Evolutionary conservation across 2,329 filamentous ascomycete genomes (phyloP).

Genomic region (Anisogramma anomala): DNA sequence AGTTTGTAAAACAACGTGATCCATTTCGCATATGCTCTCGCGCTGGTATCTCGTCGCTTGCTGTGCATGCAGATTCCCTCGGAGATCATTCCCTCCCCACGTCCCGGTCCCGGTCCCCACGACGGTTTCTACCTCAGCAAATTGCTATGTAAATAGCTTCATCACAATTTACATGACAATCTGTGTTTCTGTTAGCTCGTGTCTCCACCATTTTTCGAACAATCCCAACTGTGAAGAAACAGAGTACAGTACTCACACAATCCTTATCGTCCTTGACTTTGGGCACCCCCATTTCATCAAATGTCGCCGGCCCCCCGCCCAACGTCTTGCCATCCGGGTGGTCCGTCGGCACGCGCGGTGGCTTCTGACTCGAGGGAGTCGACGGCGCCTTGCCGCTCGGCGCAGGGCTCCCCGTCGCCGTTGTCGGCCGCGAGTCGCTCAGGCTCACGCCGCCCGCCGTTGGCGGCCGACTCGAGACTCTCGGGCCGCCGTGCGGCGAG

Average conservation of each 20-base stretch:
- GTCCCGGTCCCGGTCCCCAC: too few species aligned
- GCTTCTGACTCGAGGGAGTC: background rate
- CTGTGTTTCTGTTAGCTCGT: too few species aligned
- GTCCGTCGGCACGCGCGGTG: slow-evolving; percentile 23
- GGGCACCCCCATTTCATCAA: slow-evolving; percentile 96
- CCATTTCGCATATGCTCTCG: too few species aligned
- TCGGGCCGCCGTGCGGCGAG: background rate
- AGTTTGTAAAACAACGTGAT: too few species aligned
- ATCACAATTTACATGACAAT: too few species aligned
- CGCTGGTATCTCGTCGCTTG: too few species aligned
- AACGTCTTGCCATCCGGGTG: slow-evolving; percentile 29
- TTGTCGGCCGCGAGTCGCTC: slow-evolving; percentile 20
- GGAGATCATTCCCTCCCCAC: too few species aligned
- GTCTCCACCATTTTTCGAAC: too few species aligned
- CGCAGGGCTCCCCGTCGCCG: slow-evolving; percentile 16
- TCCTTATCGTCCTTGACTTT: slow-evolving; percentile 73
- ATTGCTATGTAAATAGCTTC: too few species aligned
- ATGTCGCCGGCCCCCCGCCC: slow-evolving; percentile 79
- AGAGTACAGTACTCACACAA: slow-evolving; percentile 84
- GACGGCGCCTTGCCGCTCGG: slow-evolving; percentile 3
- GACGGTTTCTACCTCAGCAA: too few species aligned
- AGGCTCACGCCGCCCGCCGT: slow-evolving; percentile 4
- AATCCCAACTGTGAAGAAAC: too few species aligned
- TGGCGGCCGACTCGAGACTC: slow-evolving; percentile 8
- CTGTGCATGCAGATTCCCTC: too few species aligned